Conservation (phyloP, 2,329 filamentous ascomycete genomes). For the Epichloe uncinata region DNA sequence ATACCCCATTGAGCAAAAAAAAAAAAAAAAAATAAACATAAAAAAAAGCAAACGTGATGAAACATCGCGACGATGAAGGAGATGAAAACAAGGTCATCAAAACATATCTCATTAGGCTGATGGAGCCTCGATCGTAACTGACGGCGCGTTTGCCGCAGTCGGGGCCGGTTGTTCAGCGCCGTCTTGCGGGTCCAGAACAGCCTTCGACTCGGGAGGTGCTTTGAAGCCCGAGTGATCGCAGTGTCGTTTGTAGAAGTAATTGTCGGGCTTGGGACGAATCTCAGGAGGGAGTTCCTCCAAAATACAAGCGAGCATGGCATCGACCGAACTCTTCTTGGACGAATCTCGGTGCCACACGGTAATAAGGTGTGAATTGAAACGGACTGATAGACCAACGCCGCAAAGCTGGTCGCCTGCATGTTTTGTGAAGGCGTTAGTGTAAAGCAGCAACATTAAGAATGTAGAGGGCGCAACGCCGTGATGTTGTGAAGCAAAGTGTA, state of each 20-base stretch:
- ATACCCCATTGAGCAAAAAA: background rate
- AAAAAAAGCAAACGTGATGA: background rate
- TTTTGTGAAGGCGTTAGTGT: background rate
- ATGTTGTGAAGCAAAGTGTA: too few species aligned
- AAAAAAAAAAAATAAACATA: too few species aligned
- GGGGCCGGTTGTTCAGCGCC: constrained; percentile 23
- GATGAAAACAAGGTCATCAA: background rate
- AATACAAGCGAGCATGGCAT: constrained; percentile 59
- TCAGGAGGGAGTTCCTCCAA: constrained; percentile 61
- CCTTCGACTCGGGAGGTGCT: constrained; percentile 44
- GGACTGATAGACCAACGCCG: constrained; percentile 73
- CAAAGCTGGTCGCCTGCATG: constrained; percentile 67
- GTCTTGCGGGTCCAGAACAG: constrained; percentile 43
- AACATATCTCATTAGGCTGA: constrained; percentile 6
- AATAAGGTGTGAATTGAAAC: constrained; percentile 81
- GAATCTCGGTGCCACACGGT: constrained; percentile 89
- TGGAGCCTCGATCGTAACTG: constrained; percentile 13
- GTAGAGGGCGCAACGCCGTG: too few species aligned
- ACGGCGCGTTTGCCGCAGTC: constrained; percentile 11
- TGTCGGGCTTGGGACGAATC: constrained; percentile 55
- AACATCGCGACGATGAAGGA: background rate
- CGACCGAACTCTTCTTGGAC: constrained; percentile 64
- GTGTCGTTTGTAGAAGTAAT: constrained; percentile 82
- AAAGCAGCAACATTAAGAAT: background rate
- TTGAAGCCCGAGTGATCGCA: constrained; percentile 76